Evolutionary conservation across 306 rosid species (phyloP).

Genomic region (Fagus sylvatica): DNA sequence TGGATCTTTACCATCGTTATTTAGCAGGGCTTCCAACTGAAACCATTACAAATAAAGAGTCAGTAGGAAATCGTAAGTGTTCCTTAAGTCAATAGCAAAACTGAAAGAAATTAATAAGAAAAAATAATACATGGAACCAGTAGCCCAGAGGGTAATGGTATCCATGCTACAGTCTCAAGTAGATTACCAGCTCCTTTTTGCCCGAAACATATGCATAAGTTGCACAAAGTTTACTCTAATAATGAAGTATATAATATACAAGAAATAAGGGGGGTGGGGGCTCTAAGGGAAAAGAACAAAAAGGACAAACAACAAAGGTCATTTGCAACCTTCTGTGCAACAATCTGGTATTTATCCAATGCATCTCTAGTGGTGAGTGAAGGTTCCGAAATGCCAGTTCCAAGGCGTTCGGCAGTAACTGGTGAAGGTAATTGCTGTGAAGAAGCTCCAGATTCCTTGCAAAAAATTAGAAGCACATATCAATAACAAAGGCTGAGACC

Average conservation of each 20-base stretch:
- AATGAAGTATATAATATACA: background rate
- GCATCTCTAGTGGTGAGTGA: conserved; percentile 88
- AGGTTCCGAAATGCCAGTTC: conserved; percentile 70
- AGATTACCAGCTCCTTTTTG: background rate
- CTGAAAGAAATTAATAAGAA: conserved; percentile 1
- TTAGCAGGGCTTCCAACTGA: conserved; percentile 85
- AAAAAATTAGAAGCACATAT: conserved; percentile 30
- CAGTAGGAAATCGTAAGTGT: conserved; percentile 4
- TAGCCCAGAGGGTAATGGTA: background rate
- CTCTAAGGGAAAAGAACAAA: background rate
- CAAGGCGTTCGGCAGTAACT: conserved; percentile 68
- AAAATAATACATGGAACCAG: conserved; percentile 17
- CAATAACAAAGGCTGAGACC: conserved; percentile 24
- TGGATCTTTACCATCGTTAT: conserved; percentile 64
- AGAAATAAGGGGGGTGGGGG: too few relatives aligned
- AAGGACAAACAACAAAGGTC: conserved; percentile 3
- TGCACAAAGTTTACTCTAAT: background rate
- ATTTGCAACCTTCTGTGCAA: conserved; percentile 77
- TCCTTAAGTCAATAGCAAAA: background rate
- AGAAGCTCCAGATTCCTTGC: conserved; percentile 80
- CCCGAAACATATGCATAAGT: background rate
- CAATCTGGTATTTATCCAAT: conserved; percentile 82
- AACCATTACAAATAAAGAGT: conserved; percentile 30
- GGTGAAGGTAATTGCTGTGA: conserved; percentile 65
- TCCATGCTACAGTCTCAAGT: background rate